Evolutionary conservation across 352 stramenopile genomes (phyloP), one percentile per base, ranked within the genome.

Genomic region (Phytophthora fragariae): DNA sequence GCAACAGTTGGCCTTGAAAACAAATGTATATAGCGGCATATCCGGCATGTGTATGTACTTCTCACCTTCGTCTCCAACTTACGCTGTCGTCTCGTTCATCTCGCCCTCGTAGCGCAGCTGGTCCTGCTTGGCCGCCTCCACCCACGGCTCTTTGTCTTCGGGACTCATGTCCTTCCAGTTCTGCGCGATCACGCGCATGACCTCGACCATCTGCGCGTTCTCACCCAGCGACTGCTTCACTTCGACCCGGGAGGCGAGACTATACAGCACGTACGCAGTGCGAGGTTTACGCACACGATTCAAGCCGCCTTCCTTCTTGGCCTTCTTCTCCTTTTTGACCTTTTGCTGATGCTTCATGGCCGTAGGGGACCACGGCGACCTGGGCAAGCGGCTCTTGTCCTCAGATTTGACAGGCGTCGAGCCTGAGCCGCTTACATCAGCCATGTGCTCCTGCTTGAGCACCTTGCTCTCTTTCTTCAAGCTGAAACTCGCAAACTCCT

Each of bases 221-320:
- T 79, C 57, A 3, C 72, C 70, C 37, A 94, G 73, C 24, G 62
- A 62, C 29, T 74, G 58, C 54, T 84, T 85, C 54, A 90, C 85
- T 33, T 88, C 79, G n/a, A 88, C 62, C 50, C 83, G 82, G 58
- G 76, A 89, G 50, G 83, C 79, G 46, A 92, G 75, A 49, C 84
- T 91, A 62, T 90, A 94, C 31, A 92, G 68, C 31, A 94, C 85
- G 65, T 92, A 92, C 21, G 85, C 82, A 54, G 76, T 92, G 27
- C 85, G 83, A 44, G 86, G 83, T 39, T 85, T 85, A 19, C 79
- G 77, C 57, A 87, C 72, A 27, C 67, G 56, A 37, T 33, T 71
- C 53, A 81, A n/a, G 7, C 65, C 53, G 33, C 62, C 73, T 55
- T 84, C 73, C 53, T 58, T 75, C 57, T 82, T 86, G 15, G 65